These are phyloP conservation scores for Fusarium globosum DNA, from an alignment of 2,329 filamentous ascomycete species.

Conservation along the genomic window DNA sequence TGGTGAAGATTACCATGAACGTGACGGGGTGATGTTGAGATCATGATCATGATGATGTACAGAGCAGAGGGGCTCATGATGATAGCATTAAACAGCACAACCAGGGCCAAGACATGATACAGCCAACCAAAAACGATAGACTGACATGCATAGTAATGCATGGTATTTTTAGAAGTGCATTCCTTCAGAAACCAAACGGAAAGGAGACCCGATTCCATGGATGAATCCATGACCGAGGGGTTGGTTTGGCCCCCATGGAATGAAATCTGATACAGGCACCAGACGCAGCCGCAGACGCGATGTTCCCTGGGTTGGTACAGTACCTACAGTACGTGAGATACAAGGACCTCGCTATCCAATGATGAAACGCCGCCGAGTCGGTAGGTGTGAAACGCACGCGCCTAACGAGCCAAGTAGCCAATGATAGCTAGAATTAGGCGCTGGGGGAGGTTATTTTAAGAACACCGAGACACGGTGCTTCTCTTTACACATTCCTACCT, in stretches of 20 bases:
- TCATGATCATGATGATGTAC: background rate
- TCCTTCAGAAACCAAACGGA: conserved; percentile 11
- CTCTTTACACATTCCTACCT: background rate
- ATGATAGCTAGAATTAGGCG: conserved; percentile 46
- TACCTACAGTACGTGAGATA: background rate
- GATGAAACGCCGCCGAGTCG: conserved; percentile 42
- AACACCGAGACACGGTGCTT: background rate
- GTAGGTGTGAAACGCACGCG: conserved; percentile 46
- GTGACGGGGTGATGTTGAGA: conserved; percentile 6
- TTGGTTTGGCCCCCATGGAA: conserved; percentile 28
- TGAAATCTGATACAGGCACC: conserved; percentile 44
- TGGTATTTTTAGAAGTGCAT: conserved; percentile 36
- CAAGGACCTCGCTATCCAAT: conserved; percentile 37
- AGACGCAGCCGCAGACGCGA: conserved; percentile 30
- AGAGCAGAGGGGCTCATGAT: background rate
- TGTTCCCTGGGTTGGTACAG: background rate
- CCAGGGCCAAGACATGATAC: background rate
- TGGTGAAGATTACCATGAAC: background rate
- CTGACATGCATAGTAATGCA: conserved; percentile 15
- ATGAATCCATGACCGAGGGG: conserved; percentile 20
- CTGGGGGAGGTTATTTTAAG: conserved; percentile 38
- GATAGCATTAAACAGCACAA: conserved; percentile 9
- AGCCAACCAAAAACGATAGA: conserved; percentile 1
- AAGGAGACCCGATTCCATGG: background rate
- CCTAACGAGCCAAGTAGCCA: conserved; percentile 37